Evolutionary conservation across 1,284 basidiomycete genomes (phyloP).

Genomic region (Moesziomyces aphidis): DNA sequence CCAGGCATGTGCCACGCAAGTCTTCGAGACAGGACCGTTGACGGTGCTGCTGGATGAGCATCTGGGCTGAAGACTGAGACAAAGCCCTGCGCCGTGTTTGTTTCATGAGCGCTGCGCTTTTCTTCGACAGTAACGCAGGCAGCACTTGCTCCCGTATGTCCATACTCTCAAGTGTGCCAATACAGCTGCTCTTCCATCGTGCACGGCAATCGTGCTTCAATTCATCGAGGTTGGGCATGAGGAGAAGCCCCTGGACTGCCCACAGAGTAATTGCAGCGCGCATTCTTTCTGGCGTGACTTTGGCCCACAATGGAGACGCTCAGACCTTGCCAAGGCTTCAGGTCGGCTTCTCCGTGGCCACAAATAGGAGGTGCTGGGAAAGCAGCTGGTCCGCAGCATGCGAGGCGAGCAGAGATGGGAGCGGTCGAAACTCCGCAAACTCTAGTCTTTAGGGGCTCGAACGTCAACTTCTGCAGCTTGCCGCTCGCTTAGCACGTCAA

Average conservation of each 20-base stretch:
- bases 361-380: conserved; percentile 30
- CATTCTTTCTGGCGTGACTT: conserved; percentile 16
- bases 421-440: conserved; percentile 18
- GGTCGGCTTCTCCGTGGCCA: not conserved
- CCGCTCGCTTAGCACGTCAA: not conserved
- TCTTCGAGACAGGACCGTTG: not conserved
- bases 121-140: not conserved
- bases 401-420: not conserved
- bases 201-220: too few species aligned
- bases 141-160: not conserved
- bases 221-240: too few species aligned
- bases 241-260: too few species aligned
- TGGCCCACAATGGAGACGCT: conserved; percentile 10
- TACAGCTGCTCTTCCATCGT: too few species aligned
- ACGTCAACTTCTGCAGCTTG: conserved; percentile 26
- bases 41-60: not conserved
- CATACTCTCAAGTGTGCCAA: not conserved
- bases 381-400: conserved; percentile 3
- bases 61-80: conserved; percentile 14
- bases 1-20: not conserved
- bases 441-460: conserved; percentile 25
- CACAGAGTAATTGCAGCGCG: too few species aligned
- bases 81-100: not conserved
- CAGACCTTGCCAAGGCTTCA: not conserved
- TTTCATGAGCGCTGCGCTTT: too few species aligned